Conservation (phyloP, 1,284 basidiomycete species). For the Rhodotorula sp. region DNA sequence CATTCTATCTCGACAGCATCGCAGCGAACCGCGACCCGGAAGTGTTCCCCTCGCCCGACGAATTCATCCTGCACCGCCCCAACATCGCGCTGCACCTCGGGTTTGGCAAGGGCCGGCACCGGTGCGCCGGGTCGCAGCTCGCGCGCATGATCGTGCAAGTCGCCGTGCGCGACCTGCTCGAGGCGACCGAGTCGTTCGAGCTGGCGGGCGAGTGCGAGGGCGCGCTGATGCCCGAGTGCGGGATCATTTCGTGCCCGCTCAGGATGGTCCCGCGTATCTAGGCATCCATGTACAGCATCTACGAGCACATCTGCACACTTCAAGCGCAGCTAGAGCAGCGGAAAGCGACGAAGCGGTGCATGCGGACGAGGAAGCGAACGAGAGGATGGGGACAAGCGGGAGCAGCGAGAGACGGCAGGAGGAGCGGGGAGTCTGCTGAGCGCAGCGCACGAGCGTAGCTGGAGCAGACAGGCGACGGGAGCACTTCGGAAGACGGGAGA, state of each 20-base stretch:
- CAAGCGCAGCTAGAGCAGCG: too few relatives aligned
- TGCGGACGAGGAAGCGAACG: too few relatives aligned
- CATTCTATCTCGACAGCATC: background rate
- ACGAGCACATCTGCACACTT: too few relatives aligned
- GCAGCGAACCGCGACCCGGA: conserved; percentile 29
- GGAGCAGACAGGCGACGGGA: too few relatives aligned
- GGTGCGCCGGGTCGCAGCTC: conserved; percentile 21
- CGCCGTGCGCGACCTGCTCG: conserved; percentile 3
- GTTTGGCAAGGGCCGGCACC: conserved; percentile 26
- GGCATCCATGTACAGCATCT: too few relatives aligned
- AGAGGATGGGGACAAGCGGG: too few relatives aligned
- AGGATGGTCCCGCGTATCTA: background rate
- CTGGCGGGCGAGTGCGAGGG: conserved; percentile 1
- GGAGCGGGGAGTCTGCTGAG: too few relatives aligned
- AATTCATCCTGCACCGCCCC: conserved; percentile 22
- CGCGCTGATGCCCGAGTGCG: conserved; percentile 16
- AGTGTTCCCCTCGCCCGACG: conserved; percentile 18
- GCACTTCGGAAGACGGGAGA: too few relatives aligned
- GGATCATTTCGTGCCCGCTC: conserved; percentile 4
- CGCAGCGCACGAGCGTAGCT: too few relatives aligned
- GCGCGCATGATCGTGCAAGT: conserved; percentile 16
- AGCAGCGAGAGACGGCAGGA: too few relatives aligned
- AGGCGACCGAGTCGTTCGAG: conserved; percentile 4
- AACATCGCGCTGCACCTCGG: conserved; percentile 30
- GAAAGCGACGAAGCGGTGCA: too few relatives aligned